Evolutionary conservation across 2,329 filamentous ascomycete genomes (phyloP).

Genomic region (Fusarium sp.): DNA sequence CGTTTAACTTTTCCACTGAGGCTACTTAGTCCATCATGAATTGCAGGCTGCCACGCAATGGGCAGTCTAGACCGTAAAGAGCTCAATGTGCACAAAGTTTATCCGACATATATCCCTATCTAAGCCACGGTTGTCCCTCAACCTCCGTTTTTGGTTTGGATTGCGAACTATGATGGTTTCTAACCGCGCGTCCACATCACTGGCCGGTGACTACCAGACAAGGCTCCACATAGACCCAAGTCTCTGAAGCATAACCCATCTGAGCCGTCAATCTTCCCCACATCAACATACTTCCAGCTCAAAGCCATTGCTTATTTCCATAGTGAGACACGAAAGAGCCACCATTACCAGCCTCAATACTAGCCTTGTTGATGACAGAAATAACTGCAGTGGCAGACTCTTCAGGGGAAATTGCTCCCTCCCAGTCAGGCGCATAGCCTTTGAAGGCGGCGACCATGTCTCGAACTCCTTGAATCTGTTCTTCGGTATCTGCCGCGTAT

Average conservation of each 20-base stretch:
- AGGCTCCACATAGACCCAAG: background rate
- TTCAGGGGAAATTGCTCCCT: constrained; percentile 45
- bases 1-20: too few species aligned
- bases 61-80: background rate
- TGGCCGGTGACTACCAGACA: background rate
- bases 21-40: too few species aligned
- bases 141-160: background rate
- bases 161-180: background rate
- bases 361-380: constrained; percentile 44
- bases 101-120: background rate
- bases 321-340: constrained; percentile 64
- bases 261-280: accelerated
- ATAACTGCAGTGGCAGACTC: constrained; percentile 48
- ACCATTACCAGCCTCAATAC: constrained; percentile 55
- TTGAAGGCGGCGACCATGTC: constrained; percentile 44
- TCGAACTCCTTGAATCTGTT: constrained; percentile 38
- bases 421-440: constrained; percentile 53
- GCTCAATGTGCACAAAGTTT: too few species aligned
- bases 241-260: background rate
- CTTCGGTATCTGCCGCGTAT: constrained; percentile 31
- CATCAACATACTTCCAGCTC: background rate
- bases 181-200: background rate
- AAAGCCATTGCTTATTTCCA: constrained; percentile 64
- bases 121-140: background rate
- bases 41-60: background rate